Percentiles rank a stretch among this genome's conserved stretches.
phyloP scores from a whole-genome alignment of 2,329 filamentous ascomycete genomes.

The Cytospora mali region DNA sequence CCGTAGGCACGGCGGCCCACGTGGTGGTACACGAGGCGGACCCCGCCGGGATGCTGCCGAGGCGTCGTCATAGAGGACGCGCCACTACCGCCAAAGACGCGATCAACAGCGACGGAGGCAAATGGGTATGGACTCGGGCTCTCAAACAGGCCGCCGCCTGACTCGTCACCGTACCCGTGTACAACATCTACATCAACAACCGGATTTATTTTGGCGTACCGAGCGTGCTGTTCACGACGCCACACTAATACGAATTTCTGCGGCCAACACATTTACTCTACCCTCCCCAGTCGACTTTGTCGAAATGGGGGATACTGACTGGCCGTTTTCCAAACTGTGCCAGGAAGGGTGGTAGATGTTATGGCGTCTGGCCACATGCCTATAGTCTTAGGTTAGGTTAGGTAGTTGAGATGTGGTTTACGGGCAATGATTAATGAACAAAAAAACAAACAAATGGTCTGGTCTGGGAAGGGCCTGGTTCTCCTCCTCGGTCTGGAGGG shows the following conservation, averaged over 20 bases:
- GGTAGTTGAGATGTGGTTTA: conserved; percentile 8
- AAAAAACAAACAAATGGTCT: conserved; percentile 3
- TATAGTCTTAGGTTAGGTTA: conserved; percentile 5
- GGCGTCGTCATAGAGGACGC: conserved; percentile 22
- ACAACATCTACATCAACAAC: conserved; percentile 21
- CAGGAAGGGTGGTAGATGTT: conserved; percentile 22
- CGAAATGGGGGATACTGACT: conserved; percentile 22
- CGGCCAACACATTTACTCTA: conserved; percentile 1
- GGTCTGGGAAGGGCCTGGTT: conserved; percentile 11
- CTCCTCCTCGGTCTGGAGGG: conserved; percentile 9
- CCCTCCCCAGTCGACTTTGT: conserved; percentile 20
- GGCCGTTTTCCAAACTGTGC: conserved; percentile 24
- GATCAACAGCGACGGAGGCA: conserved; percentile 1
- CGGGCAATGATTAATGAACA: conserved; percentile 18
- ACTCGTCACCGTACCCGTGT: conserved; percentile 9
- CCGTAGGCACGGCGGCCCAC: conserved; percentile 41
- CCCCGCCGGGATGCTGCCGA: conserved; percentile 37
- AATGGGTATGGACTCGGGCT: neutral
- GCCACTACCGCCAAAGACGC: conserved; percentile 9
- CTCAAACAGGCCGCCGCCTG: conserved; percentile 1
- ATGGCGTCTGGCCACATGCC: neutral
- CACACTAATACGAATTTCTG: conserved; percentile 12
- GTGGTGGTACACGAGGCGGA: conserved; percentile 41
- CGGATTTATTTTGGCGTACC: conserved; percentile 16
- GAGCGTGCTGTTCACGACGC: conserved; percentile 7